Percentiles rank a stretch among this genome's conserved stretches.
Evolutionary conservation across 495 filamentous ascomycete species (phyloP).

Genomic region (Pseudevernia furfuracea): DNA sequence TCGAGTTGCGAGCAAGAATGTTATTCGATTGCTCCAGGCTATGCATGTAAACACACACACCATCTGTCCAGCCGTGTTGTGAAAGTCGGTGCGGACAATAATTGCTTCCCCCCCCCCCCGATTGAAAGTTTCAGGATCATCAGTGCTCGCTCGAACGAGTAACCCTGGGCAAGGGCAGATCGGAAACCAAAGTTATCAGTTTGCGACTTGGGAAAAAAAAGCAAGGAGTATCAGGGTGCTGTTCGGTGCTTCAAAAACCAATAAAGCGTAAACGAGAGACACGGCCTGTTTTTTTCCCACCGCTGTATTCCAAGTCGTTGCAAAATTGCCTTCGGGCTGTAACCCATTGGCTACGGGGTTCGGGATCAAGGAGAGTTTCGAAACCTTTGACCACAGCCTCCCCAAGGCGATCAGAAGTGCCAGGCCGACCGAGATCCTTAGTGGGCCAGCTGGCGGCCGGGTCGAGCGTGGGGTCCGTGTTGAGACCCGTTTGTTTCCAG

Average conservation of each 20-base stretch:
- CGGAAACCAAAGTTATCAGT: neutral
- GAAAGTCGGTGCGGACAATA: neutral
- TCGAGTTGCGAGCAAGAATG: neutral
- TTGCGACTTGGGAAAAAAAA: neutral
- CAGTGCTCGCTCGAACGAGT: neutral
- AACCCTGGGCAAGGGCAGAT: neutral
- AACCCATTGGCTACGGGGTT: neutral
- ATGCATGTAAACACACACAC: neutral
- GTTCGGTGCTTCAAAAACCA: neutral
- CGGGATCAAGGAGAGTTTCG: too few species aligned
- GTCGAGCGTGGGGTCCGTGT: neutral
- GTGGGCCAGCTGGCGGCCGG: neutral
- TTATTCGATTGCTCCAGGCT: neutral
- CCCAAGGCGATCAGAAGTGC: neutral
- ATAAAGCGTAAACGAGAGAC: neutral
- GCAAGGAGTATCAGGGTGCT: constrained; percentile 2
- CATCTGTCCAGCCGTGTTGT: neutral
- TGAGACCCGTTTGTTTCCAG: neutral
- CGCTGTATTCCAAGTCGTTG: neutral
- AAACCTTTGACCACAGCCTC: neutral
- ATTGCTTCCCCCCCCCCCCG: neutral
- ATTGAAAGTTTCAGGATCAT: neutral
- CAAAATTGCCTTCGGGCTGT: neutral
- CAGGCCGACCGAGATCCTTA: neutral
- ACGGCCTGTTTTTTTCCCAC: neutral